Evolutionary conservation across 345 rosid genomes (phyloP).

Genomic region (Mallotus nudiflorus): DNA sequence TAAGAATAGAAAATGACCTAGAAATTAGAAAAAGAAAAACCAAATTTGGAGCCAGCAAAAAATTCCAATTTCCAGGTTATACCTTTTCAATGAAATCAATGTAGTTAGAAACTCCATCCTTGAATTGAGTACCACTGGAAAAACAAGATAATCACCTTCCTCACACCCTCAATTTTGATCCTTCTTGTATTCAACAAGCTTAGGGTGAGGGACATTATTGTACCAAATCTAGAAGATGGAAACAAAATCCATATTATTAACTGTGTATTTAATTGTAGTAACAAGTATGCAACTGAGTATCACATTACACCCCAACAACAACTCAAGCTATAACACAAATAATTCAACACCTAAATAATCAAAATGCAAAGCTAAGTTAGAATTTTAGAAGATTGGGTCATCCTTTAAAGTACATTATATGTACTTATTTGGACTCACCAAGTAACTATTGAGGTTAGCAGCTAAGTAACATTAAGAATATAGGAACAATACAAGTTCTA

Average conservation of each 20-base stretch:
- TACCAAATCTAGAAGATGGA: slow-evolving; percentile 64
- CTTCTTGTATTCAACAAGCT: slow-evolving; percentile 94
- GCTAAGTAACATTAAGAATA: too few relatives aligned
- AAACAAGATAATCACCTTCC: slow-evolving; percentile 60
- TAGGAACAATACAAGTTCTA: too few relatives aligned
- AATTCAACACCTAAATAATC: not conserved
- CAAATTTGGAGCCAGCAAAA: not conserved
- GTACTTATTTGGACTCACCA: too few relatives aligned
- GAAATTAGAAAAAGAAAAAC: not conserved
- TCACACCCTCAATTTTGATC: slow-evolving; percentile 87
- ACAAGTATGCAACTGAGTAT: not conserved
- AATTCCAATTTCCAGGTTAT: not conserved
- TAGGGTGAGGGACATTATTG: slow-evolving; percentile 83
- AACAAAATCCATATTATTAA: slow-evolving; percentile 5
- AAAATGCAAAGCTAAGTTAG: too few relatives aligned
- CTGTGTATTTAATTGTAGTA: not conserved
- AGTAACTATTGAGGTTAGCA: too few relatives aligned
- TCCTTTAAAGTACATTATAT: too few relatives aligned
- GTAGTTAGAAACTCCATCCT: slow-evolving; percentile 71
- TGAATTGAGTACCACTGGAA: slow-evolving; percentile 95
- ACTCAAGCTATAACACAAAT: not conserved
- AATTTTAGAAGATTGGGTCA: too few relatives aligned
- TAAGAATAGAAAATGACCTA: too few relatives aligned
- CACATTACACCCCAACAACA: not conserved
- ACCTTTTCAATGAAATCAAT: slow-evolving; percentile 69